These are phyloP conservation scores for Wickerhamiella shivajii DNA, from an alignment of 805 yeast genomes.

Conservation along the genomic window DNA sequence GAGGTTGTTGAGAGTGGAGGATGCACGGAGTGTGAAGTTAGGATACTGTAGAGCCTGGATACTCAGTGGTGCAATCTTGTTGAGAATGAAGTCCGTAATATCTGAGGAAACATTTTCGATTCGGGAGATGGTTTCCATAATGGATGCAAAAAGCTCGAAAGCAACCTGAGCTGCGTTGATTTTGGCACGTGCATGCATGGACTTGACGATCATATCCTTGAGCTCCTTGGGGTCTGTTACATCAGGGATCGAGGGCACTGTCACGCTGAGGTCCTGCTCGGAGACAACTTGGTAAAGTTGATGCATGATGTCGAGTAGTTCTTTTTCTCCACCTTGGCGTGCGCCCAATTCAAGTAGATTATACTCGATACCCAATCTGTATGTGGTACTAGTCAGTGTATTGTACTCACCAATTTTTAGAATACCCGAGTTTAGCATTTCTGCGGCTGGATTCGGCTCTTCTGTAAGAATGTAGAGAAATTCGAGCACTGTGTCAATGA, in stretches of 20 bases:
- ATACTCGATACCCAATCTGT: constrained; percentile 20
- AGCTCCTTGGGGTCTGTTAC: constrained; percentile 13
- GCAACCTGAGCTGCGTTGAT: constrained; percentile 54
- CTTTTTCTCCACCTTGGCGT: constrained; percentile 3
- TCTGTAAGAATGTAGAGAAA: constrained; percentile 23
- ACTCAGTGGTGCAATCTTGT: constrained; percentile 18
- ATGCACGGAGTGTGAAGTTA: constrained; percentile 39
- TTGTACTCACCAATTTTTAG: not conserved
- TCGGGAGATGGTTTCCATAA: constrained; percentile 41
- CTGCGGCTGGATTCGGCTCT: constrained; percentile 11
- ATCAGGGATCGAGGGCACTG: not conserved
- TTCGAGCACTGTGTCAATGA: constrained; percentile 20
- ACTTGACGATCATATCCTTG: constrained; percentile 6
- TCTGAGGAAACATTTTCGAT: constrained; percentile 13
- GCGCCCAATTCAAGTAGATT: constrained; percentile 15
- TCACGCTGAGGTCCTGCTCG: not conserved
- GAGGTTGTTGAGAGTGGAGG: constrained; percentile 55
- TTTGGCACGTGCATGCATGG: constrained; percentile 12
- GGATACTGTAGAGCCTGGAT: constrained; percentile 23
- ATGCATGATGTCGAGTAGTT: constrained; percentile 10
- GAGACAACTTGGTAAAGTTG: constrained; percentile 1
- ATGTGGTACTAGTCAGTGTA: constrained; percentile 13
- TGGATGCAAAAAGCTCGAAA: constrained; percentile 62
- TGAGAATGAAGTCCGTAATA: constrained; percentile 9
- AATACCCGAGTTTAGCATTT: constrained; percentile 3